Base-by-base conservation (phyloP, 495 filamentous ascomycete genomes). In the Astrocystis sublimbata region DNA sequence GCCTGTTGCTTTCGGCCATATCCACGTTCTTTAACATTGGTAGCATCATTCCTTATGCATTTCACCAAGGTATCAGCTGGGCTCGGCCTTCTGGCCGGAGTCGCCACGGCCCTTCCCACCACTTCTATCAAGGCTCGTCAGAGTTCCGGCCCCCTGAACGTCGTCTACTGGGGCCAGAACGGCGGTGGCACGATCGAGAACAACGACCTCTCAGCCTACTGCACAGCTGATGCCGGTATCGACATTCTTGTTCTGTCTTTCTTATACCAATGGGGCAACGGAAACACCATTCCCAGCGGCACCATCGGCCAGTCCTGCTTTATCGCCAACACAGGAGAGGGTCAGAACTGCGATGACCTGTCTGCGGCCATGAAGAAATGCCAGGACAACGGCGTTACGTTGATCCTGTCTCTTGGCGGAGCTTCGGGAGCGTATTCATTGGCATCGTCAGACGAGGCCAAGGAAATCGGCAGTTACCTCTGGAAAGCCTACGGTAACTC, bases 221-320 rank as follows among this genome's bases (percentile, higher is more conserved):
- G 77, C 40, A 68, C 58, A 6, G 57, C 66, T 6, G 64, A 60
- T 28, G 64, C 77, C 1, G 77, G 72, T n/a, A 76, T 82, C 31
- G 75, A 82, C 58, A 78, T 84, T 26, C 68, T 86, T 49, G 77
- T 82, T 12, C 73, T 87, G 5, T 75, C 84, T 30, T 85, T 87
- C 72, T 55, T 87, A 17, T 77, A 75, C 60, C 41, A 68, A 17
- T 84, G 71, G 63, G 72, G 72, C n/a, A 69, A 59, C 24, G 72
- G 72, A 13, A 52, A 65, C 21, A 66, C 54, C 42, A 75, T 75
- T 54, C 77, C 78, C 6, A 66, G 67, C 4, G 68, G 76, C 26
- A 71, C 73, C 8, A 65, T 78, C 50, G 78, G 76, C 57, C 77
- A 68, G 68, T 76, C 67, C 26, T 81, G 65, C 65, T 72, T 68